Percentiles rank a stretch among this genome's conserved stretches.
These are phyloP conservation scores for Saccharomyces pastorianus DNA, from an alignment of 1,139 yeast genomes.

Conservation along the genomic window DNA sequence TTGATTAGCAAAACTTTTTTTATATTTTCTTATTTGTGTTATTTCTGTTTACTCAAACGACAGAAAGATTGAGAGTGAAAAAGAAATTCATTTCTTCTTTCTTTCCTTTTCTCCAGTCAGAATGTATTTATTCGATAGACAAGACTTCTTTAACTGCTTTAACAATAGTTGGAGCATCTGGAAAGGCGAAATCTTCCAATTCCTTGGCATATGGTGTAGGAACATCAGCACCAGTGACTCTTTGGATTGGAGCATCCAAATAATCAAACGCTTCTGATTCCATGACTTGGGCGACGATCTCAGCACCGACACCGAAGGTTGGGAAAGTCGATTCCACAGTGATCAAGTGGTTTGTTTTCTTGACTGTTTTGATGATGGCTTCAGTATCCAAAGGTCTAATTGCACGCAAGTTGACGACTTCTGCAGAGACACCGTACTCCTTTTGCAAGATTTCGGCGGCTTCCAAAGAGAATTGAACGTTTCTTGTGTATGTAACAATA, in stretches of 20 bases:
- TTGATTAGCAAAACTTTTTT: neutral
- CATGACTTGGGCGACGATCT: conserved; percentile 95
- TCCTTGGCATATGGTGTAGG: conserved; percentile 98
- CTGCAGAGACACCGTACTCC: conserved; percentile 83
- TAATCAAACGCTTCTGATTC: conserved; percentile 97
- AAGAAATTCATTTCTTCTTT: neutral
- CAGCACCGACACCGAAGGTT: conserved; percentile 96
- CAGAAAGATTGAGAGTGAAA: too few relatives aligned
- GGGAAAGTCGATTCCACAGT: conserved; percentile 98
- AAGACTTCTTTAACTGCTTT: conserved; percentile 88
- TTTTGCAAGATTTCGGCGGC: conserved; percentile 84
- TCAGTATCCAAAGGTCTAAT: conserved; percentile 94
- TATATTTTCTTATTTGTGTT: neutral
- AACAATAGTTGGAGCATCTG: conserved; percentile 83
- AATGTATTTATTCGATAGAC: conserved; percentile 43
- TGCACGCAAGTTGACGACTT: conserved; percentile 90
- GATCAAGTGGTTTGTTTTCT: conserved; percentile 93
- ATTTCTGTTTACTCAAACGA: neutral
- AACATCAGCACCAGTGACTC: conserved; percentile 98
- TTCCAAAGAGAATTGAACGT: conserved; percentile 73
- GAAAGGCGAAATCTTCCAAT: conserved; percentile 98
- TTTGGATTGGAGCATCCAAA: conserved; percentile 96
- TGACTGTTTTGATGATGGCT: conserved; percentile 76
- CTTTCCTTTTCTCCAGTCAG: neutral
- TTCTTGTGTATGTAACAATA: conserved; percentile 84